Conservation (phyloP, 371 early-diverging fungal species). For the Mucor indicus region DNA sequence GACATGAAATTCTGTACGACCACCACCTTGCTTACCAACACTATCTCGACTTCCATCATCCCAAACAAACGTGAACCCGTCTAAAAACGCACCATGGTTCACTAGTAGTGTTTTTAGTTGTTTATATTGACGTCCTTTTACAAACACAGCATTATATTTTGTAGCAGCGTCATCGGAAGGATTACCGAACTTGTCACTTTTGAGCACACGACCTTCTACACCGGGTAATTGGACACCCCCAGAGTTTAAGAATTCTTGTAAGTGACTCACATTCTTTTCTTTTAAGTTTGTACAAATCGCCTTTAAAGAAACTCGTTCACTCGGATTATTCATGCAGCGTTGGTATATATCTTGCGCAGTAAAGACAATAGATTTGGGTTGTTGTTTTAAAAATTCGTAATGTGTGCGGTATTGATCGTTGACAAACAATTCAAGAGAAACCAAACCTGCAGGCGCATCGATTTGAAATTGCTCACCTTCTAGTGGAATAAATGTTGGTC, state of each 20-base stretch:
- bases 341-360: conserved; percentile 18
- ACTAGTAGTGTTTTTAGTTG: conserved; percentile 30
- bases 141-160: conserved; percentile 2
- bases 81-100: conserved; percentile 47
- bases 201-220: conserved; percentile 28
- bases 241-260: conserved; percentile 23
- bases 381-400: conserved; percentile 46
- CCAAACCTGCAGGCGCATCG: conserved; percentile 44
- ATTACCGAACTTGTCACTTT: conserved; percentile 18
- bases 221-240: conserved; percentile 25
- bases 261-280: conserved; percentile 26
- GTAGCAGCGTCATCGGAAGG: conserved; percentile 10
- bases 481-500: conserved; percentile 26
- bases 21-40: conserved; percentile 38
- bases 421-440: conserved; percentile 55
- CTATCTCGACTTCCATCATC: conserved; percentile 35
- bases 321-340: conserved; percentile 18
- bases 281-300: conserved; percentile 37
- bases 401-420: conserved; percentile 50
- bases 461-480: conserved; percentile 39
- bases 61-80: conserved; percentile 47
- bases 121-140: background rate
- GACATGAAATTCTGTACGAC: conserved; percentile 22
- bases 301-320: conserved; percentile 32
- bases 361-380: conserved; percentile 14